Base-by-base conservation (phyloP, 139 green algal species). In the Ettlia oleoabundans region DNA sequence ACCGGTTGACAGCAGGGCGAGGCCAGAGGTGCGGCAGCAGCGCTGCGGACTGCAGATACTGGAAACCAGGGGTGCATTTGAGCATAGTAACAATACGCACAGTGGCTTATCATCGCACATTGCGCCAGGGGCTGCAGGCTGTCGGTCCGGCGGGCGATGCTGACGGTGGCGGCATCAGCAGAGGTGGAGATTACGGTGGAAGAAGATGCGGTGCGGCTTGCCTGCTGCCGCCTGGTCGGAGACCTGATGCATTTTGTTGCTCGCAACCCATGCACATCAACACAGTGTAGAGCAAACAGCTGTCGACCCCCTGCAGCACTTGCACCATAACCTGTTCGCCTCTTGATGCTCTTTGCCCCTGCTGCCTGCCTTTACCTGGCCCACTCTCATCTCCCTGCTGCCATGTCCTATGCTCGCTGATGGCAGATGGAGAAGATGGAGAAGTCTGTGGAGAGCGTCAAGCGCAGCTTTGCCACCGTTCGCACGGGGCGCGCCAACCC, bases 401-500 rank as follows among this genome's bases (percentile, higher is more conserved):
- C 43, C 43, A n/a, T n/a, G n/a, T n/a, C n/a, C n/a, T n/a, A n/a
- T n/a, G n/a, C n/a, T n/a, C n/a, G n/a, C n/a, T n/a, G n/a, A n/a
- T n/a, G 26, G 22, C 69, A 88, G 84, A 93, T 93, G 82, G 91
- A 95, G 32, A 86, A 87, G 28, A 97, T 98, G 93, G 87, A 96
- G 37, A 98, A 98, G 87, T 88, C 88, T 33, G 37, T 98, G 3
- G 82, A 84, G 15, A 87, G 83, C 0, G 77, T 94, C 28, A 79
- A 75, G 37, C 86, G 91, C 30, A 93, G 90, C 82, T 97, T 99
- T 80, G 89, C 91, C 80, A 98, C 93, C 32, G 91, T 99, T 47
- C 86, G 96, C 18, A 99, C 96, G 19, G 96, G 96, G 2, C 86
- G 96, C 13, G 96, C 96, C 61, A 98, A 93, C 80, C 85, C 94